These are phyloP conservation scores for Pyrenophora seminiperda DNA, from an alignment of 2,329 filamentous ascomycete genomes.

Conservation along the genomic window DNA sequence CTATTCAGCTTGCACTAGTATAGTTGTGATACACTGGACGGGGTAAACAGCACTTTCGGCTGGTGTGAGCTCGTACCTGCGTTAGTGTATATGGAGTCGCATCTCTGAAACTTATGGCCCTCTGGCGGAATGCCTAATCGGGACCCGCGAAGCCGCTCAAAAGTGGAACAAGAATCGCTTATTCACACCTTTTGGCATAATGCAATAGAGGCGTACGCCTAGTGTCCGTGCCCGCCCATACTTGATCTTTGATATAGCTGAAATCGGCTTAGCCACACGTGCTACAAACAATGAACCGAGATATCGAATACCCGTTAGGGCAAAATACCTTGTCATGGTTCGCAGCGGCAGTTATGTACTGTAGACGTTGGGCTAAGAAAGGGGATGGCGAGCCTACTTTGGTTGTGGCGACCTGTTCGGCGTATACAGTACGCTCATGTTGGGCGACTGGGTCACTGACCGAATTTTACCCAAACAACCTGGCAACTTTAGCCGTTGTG, in stretches of 20 bases:
- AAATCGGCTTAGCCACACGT: constrained; percentile 26
- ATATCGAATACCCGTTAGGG: constrained; percentile 23
- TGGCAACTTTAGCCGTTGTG: constrained; percentile 31
- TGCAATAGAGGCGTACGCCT: constrained; percentile 18
- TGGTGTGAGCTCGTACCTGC: constrained; percentile 43
- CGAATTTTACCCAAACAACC: constrained; percentile 12
- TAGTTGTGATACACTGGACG: constrained; percentile 32
- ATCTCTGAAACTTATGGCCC: constrained; percentile 41
- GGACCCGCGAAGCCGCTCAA: constrained; percentile 29
- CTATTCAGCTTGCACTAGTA: constrained; percentile 7
- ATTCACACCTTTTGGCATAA: constrained; percentile 21
- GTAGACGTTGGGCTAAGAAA: constrained; percentile 15
- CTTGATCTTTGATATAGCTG: constrained; percentile 19
- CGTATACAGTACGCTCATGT: constrained; percentile 2
- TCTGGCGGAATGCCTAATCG: constrained; percentile 30
- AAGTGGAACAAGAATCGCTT: constrained; percentile 31
- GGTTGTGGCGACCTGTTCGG: constrained; percentile 6
- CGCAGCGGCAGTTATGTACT: constrained; percentile 16
- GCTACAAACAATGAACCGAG: constrained; percentile 11
- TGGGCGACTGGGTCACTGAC: constrained; percentile 19
- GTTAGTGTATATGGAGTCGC: constrained; percentile 37
- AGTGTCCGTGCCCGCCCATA: constrained; percentile 20
- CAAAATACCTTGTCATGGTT: constrained; percentile 23
- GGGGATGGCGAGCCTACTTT: constrained; percentile 10
- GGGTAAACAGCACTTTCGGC: constrained; percentile 44